phyloP scores from a whole-genome alignment of 768 basidiomycete species.

The Leccinum aurantiacum region DNA sequence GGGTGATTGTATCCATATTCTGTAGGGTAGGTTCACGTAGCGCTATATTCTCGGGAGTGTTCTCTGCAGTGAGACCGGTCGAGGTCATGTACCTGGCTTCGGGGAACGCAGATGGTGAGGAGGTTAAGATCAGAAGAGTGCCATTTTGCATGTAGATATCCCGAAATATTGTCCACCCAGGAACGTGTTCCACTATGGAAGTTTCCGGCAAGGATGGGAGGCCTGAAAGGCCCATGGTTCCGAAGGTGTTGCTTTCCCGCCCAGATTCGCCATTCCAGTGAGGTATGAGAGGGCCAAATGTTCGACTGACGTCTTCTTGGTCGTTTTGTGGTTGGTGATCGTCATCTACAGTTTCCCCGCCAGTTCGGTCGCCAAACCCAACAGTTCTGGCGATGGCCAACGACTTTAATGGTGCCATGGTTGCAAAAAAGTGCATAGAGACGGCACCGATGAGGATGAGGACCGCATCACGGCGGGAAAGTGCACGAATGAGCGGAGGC shows the following conservation, averaged over 20 bases:
- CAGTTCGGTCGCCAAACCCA: slow-evolving; percentile 10
- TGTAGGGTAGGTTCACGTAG: slow-evolving; percentile 63
- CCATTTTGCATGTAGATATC: slow-evolving; percentile 86
- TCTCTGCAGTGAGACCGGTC: slow-evolving; percentile 56
- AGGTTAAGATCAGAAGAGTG: slow-evolving; percentile 69
- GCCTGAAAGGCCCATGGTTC: slow-evolving; percentile 4
- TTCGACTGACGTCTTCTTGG: slow-evolving; percentile 4
- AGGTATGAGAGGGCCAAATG: slow-evolving; percentile 1
- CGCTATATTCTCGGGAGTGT: slow-evolving; percentile 62
- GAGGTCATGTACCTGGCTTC: slow-evolving; percentile 60
- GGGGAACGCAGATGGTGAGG: slow-evolving; percentile 45
- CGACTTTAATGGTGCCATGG: slow-evolving; percentile 35
- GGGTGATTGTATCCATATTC: slow-evolving; percentile 62
- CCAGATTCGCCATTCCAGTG: neutral
- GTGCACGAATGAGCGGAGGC: slow-evolving; percentile 38
- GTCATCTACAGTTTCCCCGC: neutral
- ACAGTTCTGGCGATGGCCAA: slow-evolving; percentile 35
- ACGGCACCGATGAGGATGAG: slow-evolving; percentile 59
- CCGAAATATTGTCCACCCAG: slow-evolving; percentile 83
- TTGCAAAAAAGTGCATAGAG: slow-evolving; percentile 52
- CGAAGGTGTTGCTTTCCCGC: neutral
- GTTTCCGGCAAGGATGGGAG: slow-evolving; percentile 47
- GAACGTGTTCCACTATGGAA: slow-evolving; percentile 60
- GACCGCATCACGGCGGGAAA: slow-evolving; percentile 57
- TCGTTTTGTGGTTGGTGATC: slow-evolving; percentile 5